phyloP scores from a whole-genome alignment of 2,329 filamentous ascomycete species.

The Pseudocercospora pini-densiflorae region DNA sequence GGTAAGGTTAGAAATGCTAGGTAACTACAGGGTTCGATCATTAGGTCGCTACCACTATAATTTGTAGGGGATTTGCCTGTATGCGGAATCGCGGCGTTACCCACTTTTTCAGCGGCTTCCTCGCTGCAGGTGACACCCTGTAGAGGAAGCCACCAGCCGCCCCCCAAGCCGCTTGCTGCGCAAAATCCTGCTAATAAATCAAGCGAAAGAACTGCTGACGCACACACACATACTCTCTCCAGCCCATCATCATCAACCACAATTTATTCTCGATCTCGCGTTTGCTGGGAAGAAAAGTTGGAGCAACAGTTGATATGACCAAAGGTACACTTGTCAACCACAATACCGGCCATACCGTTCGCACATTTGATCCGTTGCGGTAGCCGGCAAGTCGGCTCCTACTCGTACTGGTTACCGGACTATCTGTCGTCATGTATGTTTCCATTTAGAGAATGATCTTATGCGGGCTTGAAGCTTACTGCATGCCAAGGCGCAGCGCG shows the following conservation, averaged over 20 bases:
- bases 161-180: not conserved
- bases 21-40: too few relatives aligned
- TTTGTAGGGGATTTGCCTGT: too few relatives aligned
- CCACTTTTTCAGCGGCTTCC: too few relatives aligned
- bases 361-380: not conserved
- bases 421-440: not conserved
- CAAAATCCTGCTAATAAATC: not conserved
- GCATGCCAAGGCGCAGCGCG: slow-evolving; percentile 1
- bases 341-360: not conserved
- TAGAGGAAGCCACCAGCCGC: not conserved
- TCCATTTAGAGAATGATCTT: not conserved
- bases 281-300: not conserved
- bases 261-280: not conserved
- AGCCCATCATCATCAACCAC: not conserved
- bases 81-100: too few relatives aligned
- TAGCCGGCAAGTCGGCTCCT: not conserved
- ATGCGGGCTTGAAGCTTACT: slow-evolving; percentile 6
- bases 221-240: not conserved
- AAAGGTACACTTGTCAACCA: not conserved
- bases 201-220: not conserved
- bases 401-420: not conserved
- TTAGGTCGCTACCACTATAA: too few relatives aligned
- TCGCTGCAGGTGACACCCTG: too few relatives aligned
- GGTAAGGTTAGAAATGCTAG: too few relatives aligned
- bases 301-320: not conserved